Base-by-base conservation (phyloP, 305 asterid species). In the Fraxinus floribunda region DNA sequence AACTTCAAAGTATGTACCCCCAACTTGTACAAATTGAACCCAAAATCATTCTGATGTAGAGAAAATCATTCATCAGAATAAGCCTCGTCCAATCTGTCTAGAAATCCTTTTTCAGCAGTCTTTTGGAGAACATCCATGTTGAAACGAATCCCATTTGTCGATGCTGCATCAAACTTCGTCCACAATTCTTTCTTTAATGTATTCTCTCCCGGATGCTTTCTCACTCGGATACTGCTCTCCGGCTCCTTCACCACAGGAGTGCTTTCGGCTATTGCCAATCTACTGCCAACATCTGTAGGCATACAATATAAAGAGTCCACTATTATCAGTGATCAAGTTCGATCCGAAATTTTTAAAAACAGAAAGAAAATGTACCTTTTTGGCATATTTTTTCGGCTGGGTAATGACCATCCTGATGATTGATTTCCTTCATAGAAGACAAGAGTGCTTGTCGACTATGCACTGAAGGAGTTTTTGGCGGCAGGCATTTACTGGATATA, bases 141-240 rank as follows among this genome's bases (percentile, higher is more conserved):
- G 86, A 88, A 87, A 81, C 81, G 80, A 75, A 84, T 80, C 39
- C 83, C 92, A 81, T 79, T 79, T 68, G 87, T 72, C 0, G 97
- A 88, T 60, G 95, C 99, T 78, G 94, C 99, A 78, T 96, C 98
- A 84, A 96, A 96, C 86, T 81, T 91, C 22, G 88, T 82, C 98
- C 99, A 96, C 0, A 94, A 89, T 80, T 96, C 99, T 81, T 85
- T 94, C 94, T 96, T 96, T 78, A 96, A 89, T 20, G 99, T 96
- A 89, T 92, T 93, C 90, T 96, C 99, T 80, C 99, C 99, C 1
- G 97, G 97, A 77, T 82, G 98, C 83, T 86, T 93, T 79, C 95
- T 91, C 74, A 29, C 81, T 83, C 77, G 85, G 64, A 90, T 80
- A 79, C 77, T 89, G 91, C 93, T 90, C 84, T 80, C 77, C 1